A percentile compares a stretch with the other conserved stretches of the same genome.
Evolutionary conservation across 176 grass and related monocot species (phyloP).

Genomic region (Carex myosuroides): DNA sequence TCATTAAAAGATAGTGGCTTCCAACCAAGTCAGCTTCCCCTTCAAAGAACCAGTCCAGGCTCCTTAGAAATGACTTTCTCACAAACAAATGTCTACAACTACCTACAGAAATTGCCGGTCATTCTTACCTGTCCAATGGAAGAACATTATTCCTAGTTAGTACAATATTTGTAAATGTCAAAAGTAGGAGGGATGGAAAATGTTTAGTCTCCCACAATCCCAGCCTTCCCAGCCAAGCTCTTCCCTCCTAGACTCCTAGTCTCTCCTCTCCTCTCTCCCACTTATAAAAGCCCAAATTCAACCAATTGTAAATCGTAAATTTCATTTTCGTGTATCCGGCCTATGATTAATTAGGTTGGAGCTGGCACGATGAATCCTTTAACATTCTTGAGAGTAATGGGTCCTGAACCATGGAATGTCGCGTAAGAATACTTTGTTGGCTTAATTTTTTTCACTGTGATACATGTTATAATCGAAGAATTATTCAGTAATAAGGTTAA

Average conservation of each 20-base stretch:
- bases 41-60: conserved; percentile 31
- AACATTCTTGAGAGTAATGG: conserved; percentile 83
- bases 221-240: not conserved
- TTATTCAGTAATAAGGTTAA: not conserved
- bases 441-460: not conserved
- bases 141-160: not conserved
- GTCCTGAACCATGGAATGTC: conserved; percentile 92
- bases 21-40: conserved; percentile 49
- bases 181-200: not conserved
- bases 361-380: conserved; percentile 95
- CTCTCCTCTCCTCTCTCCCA: conserved; percentile 7
- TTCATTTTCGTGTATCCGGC: not conserved
- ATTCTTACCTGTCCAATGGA: rapidly evolving
- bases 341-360: conserved; percentile 50
- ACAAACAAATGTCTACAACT: not conserved
- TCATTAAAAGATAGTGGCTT: conserved; percentile 19
- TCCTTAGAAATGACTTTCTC: not conserved
- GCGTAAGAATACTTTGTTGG: conserved; percentile 48
- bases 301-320: not conserved
- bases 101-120: not conserved
- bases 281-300: not conserved
- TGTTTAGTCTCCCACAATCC: not conserved
- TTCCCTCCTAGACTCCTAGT: conserved; percentile 36
- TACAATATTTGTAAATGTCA: rapidly evolving
- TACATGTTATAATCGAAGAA: not conserved